Base-by-base conservation (phyloP, 257 asterid genomes). In the Verbascum thapsus region DNA sequence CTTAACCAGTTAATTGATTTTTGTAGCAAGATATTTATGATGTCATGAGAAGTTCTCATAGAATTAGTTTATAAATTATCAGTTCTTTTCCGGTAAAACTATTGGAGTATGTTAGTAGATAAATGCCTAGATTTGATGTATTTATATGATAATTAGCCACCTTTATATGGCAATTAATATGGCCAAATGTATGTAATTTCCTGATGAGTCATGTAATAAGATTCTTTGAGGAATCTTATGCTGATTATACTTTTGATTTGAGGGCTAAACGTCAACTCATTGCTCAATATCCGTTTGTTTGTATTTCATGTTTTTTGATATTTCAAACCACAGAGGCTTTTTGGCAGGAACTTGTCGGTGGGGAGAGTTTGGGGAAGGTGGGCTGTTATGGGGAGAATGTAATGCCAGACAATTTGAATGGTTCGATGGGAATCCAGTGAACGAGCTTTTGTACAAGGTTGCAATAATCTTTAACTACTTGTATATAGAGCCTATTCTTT, bases 301-400 rank as follows among this genome's bases (percentile, higher is more conserved):
- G 57, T 52, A 57, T 49, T 69, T 42, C 40, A 53, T 50, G 45
- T 59, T 40, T 39, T 56, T 65, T 58, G 49, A 56, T 56, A 58
- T 41, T 60, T 76, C 49, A 72, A 61, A 52, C 43, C 49, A 55
- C 13, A 11, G 34, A 52, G 63, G 51, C 54, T 72, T 58, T 59
- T 68, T 53, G 63, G 50, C 87, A 92, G 99, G 97, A 75, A 92
- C 99, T 68, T 78, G 80, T 66, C 91, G 95, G 44, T 92, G 99
- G 99, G 91, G 96, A 55, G 99, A 89, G 83, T 92, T 83, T 81
- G 99, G 99, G 69, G 96, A 92, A 82, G 97, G 97, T 62, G 99
- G 99, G 63, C 76, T 92, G 41, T 68, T 92, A 76, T 89, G 99
- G 97, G 97, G 99, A 61, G 99, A 92, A 82, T 89, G 99, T 61